Conservation (phyloP, 129 eudicot species). For the Tagetes patula region DNA sequence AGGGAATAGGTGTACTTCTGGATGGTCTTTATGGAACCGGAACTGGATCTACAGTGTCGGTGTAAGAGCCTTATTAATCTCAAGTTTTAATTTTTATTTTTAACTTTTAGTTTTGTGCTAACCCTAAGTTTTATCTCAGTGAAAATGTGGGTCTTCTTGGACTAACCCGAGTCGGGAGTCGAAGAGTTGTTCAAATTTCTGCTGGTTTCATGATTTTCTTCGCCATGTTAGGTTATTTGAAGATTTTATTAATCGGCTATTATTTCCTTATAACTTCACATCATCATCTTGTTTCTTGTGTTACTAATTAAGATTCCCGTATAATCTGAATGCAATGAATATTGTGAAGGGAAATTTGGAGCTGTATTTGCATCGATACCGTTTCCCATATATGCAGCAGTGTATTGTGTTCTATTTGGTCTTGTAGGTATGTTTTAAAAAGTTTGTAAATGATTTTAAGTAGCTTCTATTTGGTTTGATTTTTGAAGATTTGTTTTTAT, state of each 20-base stretch:
- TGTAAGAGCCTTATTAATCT: slow-evolving; percentile 50
- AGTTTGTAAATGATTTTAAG: neutral
- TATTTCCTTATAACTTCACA: neutral
- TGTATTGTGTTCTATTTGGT: slow-evolving; percentile 92
- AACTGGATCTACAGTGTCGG: slow-evolving; percentile 92
- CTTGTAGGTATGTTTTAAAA: slow-evolving; percentile 76
- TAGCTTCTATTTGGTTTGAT: neutral
- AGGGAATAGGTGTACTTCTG: slow-evolving; percentile 92
- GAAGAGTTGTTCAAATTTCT: slow-evolving; percentile 87
- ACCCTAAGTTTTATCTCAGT: slow-evolving; percentile 38
- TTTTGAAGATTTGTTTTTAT: neutral
- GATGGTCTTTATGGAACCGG: slow-evolving; percentile 96
- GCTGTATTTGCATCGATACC: slow-evolving; percentile 99
- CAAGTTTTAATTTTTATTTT: neutral
- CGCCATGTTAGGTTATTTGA: slow-evolving; percentile 65
- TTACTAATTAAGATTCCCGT: no score
- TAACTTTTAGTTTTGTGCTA: neutral
- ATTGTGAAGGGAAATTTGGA: slow-evolving; percentile 86
- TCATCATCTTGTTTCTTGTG: neutral
- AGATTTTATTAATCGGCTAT: neutral
- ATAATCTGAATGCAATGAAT: neutral
- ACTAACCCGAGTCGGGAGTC: slow-evolving; percentile 86
- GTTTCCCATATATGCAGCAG: slow-evolving; percentile 87
- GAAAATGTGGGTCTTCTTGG: slow-evolving; percentile 96
- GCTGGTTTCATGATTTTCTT: slow-evolving; percentile 95